Evolutionary conservation across 768 basidiomycete genomes (phyloP).

Genomic region (Stropharia rugosoannulata): DNA sequence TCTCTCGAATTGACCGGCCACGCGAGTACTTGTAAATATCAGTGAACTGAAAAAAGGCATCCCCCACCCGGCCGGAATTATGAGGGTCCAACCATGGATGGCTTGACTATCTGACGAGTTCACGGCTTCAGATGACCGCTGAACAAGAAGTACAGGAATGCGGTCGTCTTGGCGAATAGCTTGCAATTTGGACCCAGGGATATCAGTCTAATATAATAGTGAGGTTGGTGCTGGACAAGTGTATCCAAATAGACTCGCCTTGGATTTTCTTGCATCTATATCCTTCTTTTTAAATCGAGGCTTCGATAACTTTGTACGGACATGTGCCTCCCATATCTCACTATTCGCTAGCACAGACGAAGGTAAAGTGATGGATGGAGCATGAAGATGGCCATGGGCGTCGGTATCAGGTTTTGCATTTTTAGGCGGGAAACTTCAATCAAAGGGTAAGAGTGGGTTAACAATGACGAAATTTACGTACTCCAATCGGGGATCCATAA

Average conservation of each 20-base stretch:
- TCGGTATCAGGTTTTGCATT: constrained; percentile 50
- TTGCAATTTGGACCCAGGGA: constrained; percentile 75
- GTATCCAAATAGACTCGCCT: constrained; percentile 41
- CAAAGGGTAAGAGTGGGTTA: neutral
- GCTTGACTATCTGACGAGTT: constrained; percentile 32
- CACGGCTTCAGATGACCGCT: constrained; percentile 59
- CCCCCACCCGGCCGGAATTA: constrained; percentile 86
- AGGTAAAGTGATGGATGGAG: constrained; percentile 44
- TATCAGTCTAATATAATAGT: constrained; percentile 47
- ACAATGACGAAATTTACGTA: constrained; percentile 29
- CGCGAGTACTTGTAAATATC: constrained; percentile 76
- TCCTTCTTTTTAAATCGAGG: constrained; percentile 82
- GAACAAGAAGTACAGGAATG: constrained; percentile 81
- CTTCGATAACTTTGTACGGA: constrained; percentile 49
- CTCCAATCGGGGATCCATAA: constrained; percentile 87
- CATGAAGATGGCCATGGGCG: constrained; percentile 12
- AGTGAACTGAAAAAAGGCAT: constrained; percentile 90
- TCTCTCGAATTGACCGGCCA: constrained; percentile 84
- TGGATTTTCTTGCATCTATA: constrained; percentile 76
- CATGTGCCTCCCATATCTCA: constrained; percentile 70
- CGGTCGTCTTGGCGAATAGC: constrained; percentile 77
- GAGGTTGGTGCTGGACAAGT: neutral
- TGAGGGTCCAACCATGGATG: constrained; percentile 85
- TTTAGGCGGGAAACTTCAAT: constrained; percentile 77
- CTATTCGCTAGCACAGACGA: constrained; percentile 58